Evolutionary conservation across 2,329 filamentous ascomycete species (phyloP).

Genomic region (Truncatella angustata): DNA sequence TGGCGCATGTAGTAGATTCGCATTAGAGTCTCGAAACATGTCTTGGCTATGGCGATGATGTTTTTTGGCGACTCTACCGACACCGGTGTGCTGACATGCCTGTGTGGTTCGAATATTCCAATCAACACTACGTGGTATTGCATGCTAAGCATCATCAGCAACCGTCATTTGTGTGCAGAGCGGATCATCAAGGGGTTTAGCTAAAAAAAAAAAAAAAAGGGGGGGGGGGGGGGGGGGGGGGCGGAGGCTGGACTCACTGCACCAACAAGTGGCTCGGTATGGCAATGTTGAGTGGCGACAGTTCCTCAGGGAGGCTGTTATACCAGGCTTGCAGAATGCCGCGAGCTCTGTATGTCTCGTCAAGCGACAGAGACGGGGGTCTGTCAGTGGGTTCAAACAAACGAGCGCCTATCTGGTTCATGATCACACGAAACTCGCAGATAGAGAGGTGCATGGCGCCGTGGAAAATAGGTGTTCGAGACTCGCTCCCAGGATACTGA

Average conservation of each 20-base stretch:
- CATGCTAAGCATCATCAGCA: constrained; percentile 23
- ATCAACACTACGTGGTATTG: constrained; percentile 34
- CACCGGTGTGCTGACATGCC: constrained; percentile 13
- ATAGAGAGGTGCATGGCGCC: not conserved
- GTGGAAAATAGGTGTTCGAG: not conserved
- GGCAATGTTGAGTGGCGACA: constrained; percentile 27
- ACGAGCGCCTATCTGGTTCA: not conserved
- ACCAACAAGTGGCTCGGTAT: constrained; percentile 33
- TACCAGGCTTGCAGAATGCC: constrained; percentile 27
- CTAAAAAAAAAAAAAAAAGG: too few relatives aligned
- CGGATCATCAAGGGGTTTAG: not conserved
- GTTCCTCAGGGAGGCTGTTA: constrained; percentile 18
- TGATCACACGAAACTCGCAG: not conserved
- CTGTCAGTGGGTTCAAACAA: not conserved
- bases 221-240: too few relatives aligned
- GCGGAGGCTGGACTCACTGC: constrained; percentile 31
- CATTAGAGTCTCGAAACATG: constrained; percentile 24
- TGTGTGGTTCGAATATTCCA: constrained; percentile 26
- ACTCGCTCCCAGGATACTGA: not conserved
- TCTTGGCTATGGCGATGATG: constrained; percentile 18
- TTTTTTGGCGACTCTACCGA: constrained; percentile 7
- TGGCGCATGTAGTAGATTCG: constrained; percentile 30
- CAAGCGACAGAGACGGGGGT: constrained; percentile 17
- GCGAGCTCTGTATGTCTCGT: constrained; percentile 19
- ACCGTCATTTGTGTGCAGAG: not conserved